Evolutionary conservation across 257 asterid genomes (phyloP).

Genomic region (Lavandula angustifolia): DNA sequence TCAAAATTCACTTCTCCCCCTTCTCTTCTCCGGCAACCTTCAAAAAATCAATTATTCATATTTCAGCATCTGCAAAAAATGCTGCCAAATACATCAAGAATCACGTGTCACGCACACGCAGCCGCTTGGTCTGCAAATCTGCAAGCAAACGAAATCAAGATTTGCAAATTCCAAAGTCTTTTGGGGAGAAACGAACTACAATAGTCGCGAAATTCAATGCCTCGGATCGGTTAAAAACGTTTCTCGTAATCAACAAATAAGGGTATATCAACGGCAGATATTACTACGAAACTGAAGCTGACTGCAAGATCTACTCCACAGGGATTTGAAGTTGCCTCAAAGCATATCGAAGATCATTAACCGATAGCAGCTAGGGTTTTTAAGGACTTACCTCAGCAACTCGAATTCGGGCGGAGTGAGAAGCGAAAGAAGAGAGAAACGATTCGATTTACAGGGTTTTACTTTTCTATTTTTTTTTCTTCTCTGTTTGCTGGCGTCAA

Average conservation of each 20-base stretch:
- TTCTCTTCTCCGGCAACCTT: slow-evolving; percentile 10
- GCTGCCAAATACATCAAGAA: slow-evolving; percentile 25
- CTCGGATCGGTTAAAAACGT: slow-evolving; percentile 34
- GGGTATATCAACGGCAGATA: slow-evolving; percentile 15
- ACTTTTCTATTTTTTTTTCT: neutral
- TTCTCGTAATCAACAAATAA: slow-evolving; percentile 20
- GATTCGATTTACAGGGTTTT: slow-evolving; percentile 19
- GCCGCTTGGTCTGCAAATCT: slow-evolving; percentile 46
- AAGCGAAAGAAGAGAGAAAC: neutral
- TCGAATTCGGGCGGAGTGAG: slow-evolving; percentile 28
- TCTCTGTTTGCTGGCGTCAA: slow-evolving; percentile 17
- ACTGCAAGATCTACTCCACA: slow-evolving; percentile 32
- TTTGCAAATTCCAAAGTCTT: slow-evolving; percentile 30
- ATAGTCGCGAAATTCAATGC: slow-evolving; percentile 35
- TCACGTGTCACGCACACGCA: slow-evolving; percentile 22
- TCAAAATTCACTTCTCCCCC: slow-evolving; percentile 14
- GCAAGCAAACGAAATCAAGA: slow-evolving; percentile 37
- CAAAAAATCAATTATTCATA: slow-evolving; percentile 7
- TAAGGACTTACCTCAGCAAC: slow-evolving; percentile 34
- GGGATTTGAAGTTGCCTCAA: slow-evolving; percentile 12
- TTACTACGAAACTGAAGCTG: neutral
- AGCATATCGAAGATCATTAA: slow-evolving; percentile 3
- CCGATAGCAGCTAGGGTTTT: slow-evolving; percentile 38
- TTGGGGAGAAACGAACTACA: slow-evolving; percentile 33
- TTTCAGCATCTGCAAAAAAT: slow-evolving; percentile 33